Conservation (phyloP, 345 rosid genomes). For the Toxicodendron radicans region DNA sequence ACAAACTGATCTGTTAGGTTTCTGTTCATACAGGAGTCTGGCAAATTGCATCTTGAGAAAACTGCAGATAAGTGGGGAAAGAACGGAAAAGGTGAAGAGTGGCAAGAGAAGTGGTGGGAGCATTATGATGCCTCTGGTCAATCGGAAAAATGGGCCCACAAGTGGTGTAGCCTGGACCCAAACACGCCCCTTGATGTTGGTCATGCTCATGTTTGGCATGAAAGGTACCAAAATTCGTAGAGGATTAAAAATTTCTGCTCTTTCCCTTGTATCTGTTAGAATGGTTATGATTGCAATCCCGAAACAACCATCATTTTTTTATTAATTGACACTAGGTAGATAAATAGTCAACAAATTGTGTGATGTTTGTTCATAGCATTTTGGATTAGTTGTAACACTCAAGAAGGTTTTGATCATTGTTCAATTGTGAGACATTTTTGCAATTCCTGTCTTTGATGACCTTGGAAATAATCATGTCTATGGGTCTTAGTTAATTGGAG, state of each 20-base stretch:
- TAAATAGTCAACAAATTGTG: constrained; percentile 1
- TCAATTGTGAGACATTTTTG: neutral
- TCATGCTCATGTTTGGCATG: constrained; percentile 98
- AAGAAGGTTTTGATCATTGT: neutral
- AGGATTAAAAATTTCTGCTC: constrained; percentile 1
- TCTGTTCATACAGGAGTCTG: constrained; percentile 50
- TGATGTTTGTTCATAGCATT: neutral
- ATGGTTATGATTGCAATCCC: neutral
- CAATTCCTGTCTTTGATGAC: neutral
- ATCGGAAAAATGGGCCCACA: constrained; percentile 95
- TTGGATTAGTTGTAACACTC: neutral
- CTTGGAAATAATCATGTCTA: neutral
- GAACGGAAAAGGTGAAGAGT: constrained; percentile 79
- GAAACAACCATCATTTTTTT: neutral
- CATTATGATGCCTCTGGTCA: constrained; percentile 81
- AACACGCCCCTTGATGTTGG: constrained; percentile 73
- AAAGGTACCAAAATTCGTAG: constrained; percentile 52
- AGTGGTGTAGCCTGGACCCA: constrained; percentile 95
- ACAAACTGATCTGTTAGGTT: neutral
- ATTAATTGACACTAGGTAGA: neutral
- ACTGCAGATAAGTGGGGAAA: constrained; percentile 98
- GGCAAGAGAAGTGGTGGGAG: constrained; percentile 98
- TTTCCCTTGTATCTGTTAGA: neutral
- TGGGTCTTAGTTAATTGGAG: neutral
- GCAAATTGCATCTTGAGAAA: constrained; percentile 81